Percentiles rank a stretch among this genome's conserved stretches.
Evolutionary conservation across 495 filamentous ascomycete genomes (phyloP).

Genomic region (Bacidia rubella): DNA sequence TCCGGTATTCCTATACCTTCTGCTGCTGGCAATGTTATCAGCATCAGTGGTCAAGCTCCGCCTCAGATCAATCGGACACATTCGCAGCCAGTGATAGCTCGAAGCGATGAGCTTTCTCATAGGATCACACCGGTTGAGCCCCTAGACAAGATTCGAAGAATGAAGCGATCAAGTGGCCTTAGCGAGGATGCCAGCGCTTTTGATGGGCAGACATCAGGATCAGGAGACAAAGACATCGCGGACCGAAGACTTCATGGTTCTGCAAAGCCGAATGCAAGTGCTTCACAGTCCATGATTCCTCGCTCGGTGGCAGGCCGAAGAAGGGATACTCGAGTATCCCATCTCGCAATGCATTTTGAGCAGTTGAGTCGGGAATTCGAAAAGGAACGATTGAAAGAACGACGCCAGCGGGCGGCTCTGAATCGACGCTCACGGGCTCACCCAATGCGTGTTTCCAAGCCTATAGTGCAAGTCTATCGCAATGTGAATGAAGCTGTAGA

Average conservation of each 20-base stretch:
- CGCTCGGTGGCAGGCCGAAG: slow-evolving; percentile 58
- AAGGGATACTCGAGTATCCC: slow-evolving; percentile 66
- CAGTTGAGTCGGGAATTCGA: slow-evolving; percentile 94
- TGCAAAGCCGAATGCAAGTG: slow-evolving; percentile 46
- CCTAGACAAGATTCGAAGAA: not conserved
- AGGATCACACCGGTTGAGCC: not conserved
- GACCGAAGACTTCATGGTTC: slow-evolving; percentile 49
- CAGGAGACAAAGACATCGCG: slow-evolving; percentile 56
- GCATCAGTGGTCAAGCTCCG: not conserved
- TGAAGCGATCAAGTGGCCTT: not conserved
- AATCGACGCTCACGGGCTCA: slow-evolving; percentile 69
- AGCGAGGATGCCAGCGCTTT: not conserved
- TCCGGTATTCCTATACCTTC: not conserved
- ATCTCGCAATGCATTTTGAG: slow-evolving; percentile 87
- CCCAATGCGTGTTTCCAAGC: slow-evolving; percentile 82
- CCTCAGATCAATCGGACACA: slow-evolving; percentile 57
- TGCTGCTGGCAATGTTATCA: not conserved
- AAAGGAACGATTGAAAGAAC: slow-evolving; percentile 78
- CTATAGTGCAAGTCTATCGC: slow-evolving; percentile 89
- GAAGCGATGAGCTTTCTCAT: slow-evolving; percentile 19
- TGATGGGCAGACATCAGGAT: slow-evolving; percentile 12
- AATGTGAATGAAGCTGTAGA: slow-evolving; percentile 87
- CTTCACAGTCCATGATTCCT: slow-evolving; percentile 69
- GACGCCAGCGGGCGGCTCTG: slow-evolving; percentile 67
- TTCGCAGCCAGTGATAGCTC: slow-evolving; percentile 47